Evolutionary conservation across 1,284 basidiomycete genomes (phyloP), one percentile per base, ranked within the genome.

Genomic region (Microbotryum scabiosae): DNA sequence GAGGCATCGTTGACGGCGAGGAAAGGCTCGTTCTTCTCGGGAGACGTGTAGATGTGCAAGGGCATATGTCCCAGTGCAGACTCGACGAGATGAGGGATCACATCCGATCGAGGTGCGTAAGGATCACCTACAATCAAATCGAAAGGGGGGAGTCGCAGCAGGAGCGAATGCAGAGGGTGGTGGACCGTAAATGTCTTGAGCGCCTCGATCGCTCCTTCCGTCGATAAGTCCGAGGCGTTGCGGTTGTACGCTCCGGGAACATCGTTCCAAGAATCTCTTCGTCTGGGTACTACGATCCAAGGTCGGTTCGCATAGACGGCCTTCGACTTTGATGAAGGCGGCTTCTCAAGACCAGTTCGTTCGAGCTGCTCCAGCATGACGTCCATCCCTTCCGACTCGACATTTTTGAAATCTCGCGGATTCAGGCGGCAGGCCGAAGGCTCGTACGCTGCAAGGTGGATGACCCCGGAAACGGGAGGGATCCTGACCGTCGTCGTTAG

Each of bases 61-160:
- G 69, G 69, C 54, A 71, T 59, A 54, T 71, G 64, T 2, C 64
- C 68, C 44, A 71, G 67, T 1, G 69, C 69, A 4, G 66, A 68
- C 5, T 71, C 64, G 51, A 71, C 63, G 44, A 71, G 43, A 60
- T 67, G 63, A 4, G 68, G 68, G 43, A 69, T 60, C 9, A 65
- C 61, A 26, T 65, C 61, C 43, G 63, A 67, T 3, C 69, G 68
- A 12, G 68, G 56, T 1, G 68, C 32, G 59, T 64, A 71, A 21
- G 68, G 63, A 44, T 71, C 68, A 23, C 69, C 69, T 45, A 69
- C 51, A 49, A 69, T 63, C 23, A 67, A 69, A 52, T 58, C 59
- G 50, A 64, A 60, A 4, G 69, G 65, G 10, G 69, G 68, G 9
- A 71, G 61, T n/a, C 63, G 64, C 16, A 71, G 61, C 20, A 67